Percentiles rank a stretch among this genome's conserved stretches.
These are phyloP conservation scores for Fusarium mangiferae DNA, from an alignment of 2,329 filamentous ascomycete genomes.

Conservation along the genomic window DNA sequence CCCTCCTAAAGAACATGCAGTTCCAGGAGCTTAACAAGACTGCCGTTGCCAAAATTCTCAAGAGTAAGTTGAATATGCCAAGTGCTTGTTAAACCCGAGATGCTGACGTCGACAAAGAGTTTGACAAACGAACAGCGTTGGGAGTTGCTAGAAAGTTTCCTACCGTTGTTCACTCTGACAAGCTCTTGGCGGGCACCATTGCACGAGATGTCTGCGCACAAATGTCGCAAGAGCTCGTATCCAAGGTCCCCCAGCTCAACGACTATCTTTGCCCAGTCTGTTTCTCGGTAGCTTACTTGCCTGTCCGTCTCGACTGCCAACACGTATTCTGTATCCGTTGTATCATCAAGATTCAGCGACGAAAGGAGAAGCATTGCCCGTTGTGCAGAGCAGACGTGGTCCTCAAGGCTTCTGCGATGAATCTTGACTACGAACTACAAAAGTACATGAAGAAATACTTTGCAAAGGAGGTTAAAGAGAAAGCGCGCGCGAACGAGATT, in stretches of 20 bases:
- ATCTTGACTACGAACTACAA: conserved; percentile 75
- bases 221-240: conserved; percentile 77
- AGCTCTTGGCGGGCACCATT: conserved; percentile 72
- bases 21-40: conserved; percentile 87
- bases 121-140: conserved; percentile 85
- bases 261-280: conserved; percentile 88
- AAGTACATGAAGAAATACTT: conserved; percentile 81
- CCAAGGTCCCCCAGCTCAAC: conserved; percentile 81
- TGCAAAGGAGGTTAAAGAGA: conserved; percentile 73
- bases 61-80: conserved; percentile 66
- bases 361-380: conserved; percentile 75
- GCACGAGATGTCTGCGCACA: conserved; percentile 81
- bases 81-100: background rate
- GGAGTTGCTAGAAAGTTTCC: conserved; percentile 73
- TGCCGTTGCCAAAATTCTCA: conserved; percentile 84
- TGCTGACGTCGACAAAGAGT: conserved; percentile 67
- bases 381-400: conserved; percentile 79
- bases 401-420: conserved; percentile 74
- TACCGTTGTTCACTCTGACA: conserved; percentile 65
- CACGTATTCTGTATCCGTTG: conserved; percentile 89
- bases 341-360: conserved; percentile 80
- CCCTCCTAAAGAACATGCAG: conserved; percentile 80
- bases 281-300: conserved; percentile 81
- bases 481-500: conserved; percentile 76
- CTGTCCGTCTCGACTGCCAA: conserved; percentile 78